phyloP scores from a whole-genome alignment of 495 filamentous ascomycete species.

The Xylaria curta region DNA sequence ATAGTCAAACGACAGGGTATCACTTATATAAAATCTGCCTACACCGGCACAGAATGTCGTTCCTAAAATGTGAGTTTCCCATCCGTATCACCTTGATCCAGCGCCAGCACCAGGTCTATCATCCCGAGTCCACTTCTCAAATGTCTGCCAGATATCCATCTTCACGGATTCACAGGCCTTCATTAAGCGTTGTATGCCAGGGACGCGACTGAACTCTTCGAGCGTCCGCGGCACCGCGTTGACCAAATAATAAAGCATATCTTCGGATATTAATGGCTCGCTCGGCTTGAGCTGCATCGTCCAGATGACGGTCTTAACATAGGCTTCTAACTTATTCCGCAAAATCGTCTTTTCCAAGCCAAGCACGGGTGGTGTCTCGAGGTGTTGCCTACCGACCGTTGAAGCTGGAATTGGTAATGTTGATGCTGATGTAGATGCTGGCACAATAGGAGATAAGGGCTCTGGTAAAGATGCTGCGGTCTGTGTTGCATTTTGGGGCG shows the following conservation, averaged over 20 bases:
- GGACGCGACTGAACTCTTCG: constrained; percentile 7
- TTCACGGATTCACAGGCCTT: not conserved
- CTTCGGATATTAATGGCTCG: not conserved
- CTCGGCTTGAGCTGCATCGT: not conserved
- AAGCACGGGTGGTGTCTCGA: not conserved
- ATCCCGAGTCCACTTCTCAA: constrained; percentile 5
- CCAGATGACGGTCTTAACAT: not conserved
- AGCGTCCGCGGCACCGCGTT: not conserved
- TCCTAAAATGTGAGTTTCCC: not conserved
- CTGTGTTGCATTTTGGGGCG: not conserved
- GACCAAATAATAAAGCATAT: not conserved
- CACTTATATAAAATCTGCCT: not conserved
- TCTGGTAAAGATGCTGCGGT: not conserved
- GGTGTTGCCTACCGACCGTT: not conserved
- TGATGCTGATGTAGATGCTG: not conserved
- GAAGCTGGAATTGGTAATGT: not conserved
- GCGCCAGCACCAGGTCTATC: not conserved
- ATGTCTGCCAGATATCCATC: not conserved
- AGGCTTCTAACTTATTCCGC: constrained; percentile 15
- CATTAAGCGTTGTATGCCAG: not conserved
- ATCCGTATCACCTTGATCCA: not conserved
- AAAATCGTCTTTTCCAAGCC: not conserved
- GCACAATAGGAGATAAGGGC: not conserved
- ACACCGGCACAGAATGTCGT: not conserved
- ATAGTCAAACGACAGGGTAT: not conserved